These are phyloP conservation scores for Scutellaria galericulata DNA, from an alignment of 257 asterid genomes.

Conservation along the genomic window DNA sequence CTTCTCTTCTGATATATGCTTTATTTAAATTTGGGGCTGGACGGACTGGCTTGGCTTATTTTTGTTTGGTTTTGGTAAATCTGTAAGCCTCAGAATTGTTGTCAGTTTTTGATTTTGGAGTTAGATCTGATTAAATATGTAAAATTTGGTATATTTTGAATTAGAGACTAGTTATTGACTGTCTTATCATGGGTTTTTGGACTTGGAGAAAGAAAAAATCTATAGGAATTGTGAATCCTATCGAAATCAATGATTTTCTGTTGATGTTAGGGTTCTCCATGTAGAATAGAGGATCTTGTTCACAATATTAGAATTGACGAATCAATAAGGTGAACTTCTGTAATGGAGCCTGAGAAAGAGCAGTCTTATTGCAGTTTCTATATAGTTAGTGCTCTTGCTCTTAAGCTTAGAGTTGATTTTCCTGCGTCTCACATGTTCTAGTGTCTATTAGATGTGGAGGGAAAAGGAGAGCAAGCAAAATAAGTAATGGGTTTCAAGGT, in stretches of 20 bases:
- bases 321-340: slow-evolving; percentile 14
- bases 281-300: neutral
- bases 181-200: slow-evolving; percentile 1
- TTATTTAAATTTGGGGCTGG: slow-evolving; percentile 25
- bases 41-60: slow-evolving; percentile 23
- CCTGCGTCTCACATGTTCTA: neutral
- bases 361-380: slow-evolving; percentile 6
- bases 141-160: neutral
- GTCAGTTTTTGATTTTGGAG: slow-evolving; percentile 16
- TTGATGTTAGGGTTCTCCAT: neutral
- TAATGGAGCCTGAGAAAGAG: slow-evolving; percentile 10
- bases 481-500: slow-evolving; percentile 11
- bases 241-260: neutral
- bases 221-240: neutral
- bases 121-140: slow-evolving; percentile 45
- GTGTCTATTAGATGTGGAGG: slow-evolving; percentile 4
- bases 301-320: slow-evolving; percentile 3
- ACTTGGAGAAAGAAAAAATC: slow-evolving; percentile 9
- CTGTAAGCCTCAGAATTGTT: slow-evolving; percentile 26
- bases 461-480: neutral
- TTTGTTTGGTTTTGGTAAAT: slow-evolving; percentile 29
- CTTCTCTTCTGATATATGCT: slow-evolving; percentile 1
- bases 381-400: slow-evolving; percentile 10
- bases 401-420: slow-evolving; percentile 19
- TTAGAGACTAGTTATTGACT: slow-evolving; percentile 24